Conservation (phyloP, 2,329 filamentous ascomycete genomes). For the Emmonsiellopsis sp. region DNA sequence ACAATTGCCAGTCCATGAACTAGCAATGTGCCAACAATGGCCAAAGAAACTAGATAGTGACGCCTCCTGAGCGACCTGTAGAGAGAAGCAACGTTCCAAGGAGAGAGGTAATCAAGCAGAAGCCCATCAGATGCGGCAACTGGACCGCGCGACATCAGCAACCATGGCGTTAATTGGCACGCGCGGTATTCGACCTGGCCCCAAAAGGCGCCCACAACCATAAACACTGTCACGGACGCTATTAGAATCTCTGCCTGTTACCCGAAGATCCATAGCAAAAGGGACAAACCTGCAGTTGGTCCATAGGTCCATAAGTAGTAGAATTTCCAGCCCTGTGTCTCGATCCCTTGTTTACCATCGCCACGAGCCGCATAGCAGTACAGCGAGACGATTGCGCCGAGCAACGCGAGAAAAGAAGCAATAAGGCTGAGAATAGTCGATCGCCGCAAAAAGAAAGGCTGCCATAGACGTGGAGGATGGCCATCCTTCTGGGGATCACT, state of each 20-base stretch:
- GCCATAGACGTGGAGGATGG: constrained; percentile 1
- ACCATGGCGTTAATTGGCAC: constrained; percentile 5
- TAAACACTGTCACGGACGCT: constrained; percentile 1
- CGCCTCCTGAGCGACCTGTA: constrained; percentile 4
- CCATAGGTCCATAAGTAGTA: constrained; percentile 7
- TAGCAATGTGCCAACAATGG: too few relatives aligned
- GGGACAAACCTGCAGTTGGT: constrained; percentile 6
- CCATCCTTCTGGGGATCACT: neutral
- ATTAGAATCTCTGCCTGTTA: constrained; percentile 2
- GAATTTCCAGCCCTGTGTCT: constrained; percentile 3
- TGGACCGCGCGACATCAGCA: constrained; percentile 4
- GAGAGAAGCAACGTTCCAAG: constrained; percentile 6
- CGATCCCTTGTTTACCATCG: constrained; percentile 3
- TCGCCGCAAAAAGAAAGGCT: constrained; percentile 5
- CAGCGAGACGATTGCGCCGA: constrained; percentile 1
- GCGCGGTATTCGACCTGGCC: too few relatives aligned
- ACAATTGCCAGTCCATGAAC: too few relatives aligned
- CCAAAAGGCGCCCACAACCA: too few relatives aligned
- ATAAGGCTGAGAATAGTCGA: constrained; percentile 2
- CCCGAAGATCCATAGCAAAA: neutral
- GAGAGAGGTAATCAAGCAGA: constrained; percentile 6
- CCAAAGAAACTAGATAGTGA: constrained; percentile 1
- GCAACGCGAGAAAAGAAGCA: constrained; percentile 4
- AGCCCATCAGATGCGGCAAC: constrained; percentile 4
- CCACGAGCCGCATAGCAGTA: constrained; percentile 5